A percentile compares a stretch with the other conserved stretches of the same genome.
Conservation (phyloP, 805 yeast species). For the Clavispora santaluciae region DNA sequence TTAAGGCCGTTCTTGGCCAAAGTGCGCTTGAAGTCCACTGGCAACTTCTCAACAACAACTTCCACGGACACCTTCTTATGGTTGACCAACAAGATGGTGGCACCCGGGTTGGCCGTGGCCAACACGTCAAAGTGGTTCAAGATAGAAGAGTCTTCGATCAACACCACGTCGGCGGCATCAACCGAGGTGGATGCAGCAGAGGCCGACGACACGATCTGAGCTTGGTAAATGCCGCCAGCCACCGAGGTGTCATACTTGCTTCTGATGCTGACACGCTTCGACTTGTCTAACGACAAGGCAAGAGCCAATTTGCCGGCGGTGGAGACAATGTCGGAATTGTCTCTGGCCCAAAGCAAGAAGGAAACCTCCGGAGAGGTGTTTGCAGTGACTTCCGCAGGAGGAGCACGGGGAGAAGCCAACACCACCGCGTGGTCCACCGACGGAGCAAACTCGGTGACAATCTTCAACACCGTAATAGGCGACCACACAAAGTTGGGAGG, state of each 20-base stretch:
- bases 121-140: slow-evolving; percentile 58
- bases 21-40: slow-evolving; percentile 47
- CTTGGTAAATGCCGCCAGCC: slow-evolving; percentile 71
- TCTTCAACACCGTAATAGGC: slow-evolving; percentile 45
- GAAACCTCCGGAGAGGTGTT: slow-evolving; percentile 41
- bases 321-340: slow-evolving; percentile 49
- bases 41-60: slow-evolving; percentile 49
- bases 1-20: slow-evolving; percentile 49
- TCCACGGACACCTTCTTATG: slow-evolving; percentile 33
- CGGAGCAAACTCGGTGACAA: slow-evolving; percentile 40
- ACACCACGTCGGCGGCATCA: slow-evolving; percentile 58
- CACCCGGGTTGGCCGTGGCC: slow-evolving; percentile 52
- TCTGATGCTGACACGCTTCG: slow-evolving; percentile 49
- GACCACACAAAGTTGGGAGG: slow-evolving; percentile 54
- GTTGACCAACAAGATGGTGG: slow-evolving; percentile 43
- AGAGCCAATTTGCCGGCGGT: slow-evolving; percentile 65
- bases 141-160: slow-evolving; percentile 58
- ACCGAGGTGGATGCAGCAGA: slow-evolving; percentile 23
- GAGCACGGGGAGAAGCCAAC: slow-evolving; percentile 18
- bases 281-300: slow-evolving; percentile 59
- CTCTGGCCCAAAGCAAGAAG: slow-evolving; percentile 64
- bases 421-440: slow-evolving; percentile 23
- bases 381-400: slow-evolving; percentile 25
- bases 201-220: slow-evolving; percentile 46
- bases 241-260: slow-evolving; percentile 67